Conservation (phyloP, 345 rosid genomes). For the Zanthoxylum bungeanum region DNA sequence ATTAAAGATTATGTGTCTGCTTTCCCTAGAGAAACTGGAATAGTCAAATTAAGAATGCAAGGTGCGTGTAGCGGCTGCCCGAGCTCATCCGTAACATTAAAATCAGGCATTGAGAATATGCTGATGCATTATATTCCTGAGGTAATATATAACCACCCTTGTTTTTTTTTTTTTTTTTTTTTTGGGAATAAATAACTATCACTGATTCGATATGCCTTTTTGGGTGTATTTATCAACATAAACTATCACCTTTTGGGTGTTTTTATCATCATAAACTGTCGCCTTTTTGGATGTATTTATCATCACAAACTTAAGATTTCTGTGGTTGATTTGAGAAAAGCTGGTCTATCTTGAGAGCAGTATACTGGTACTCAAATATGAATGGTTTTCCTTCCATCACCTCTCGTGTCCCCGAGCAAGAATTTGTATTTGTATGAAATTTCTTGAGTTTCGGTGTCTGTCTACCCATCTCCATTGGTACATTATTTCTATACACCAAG, state of each 20-base stretch:
- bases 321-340: background rate
- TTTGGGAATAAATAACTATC: background rate
- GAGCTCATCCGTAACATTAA: slow-evolving; percentile 93
- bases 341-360: background rate
- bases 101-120: slow-evolving; percentile 98
- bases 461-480: background rate
- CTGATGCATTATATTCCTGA: slow-evolving; percentile 97
- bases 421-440: background rate
- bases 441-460: background rate
- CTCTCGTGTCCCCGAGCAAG: background rate
- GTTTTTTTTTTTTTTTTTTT: background rate
- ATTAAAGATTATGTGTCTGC: slow-evolving; percentile 16
- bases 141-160: slow-evolving; percentile 33
- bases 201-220: background rate
- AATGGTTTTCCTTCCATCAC: background rate
- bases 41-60: slow-evolving; percentile 92
- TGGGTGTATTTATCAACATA: background rate
- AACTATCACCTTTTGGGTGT: background rate
- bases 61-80: slow-evolving; percentile 99
- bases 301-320: background rate
- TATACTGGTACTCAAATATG: background rate
- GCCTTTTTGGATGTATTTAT: background rate
- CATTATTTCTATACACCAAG: background rate
- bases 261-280: background rate
- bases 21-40: slow-evolving; percentile 68